Percentiles rank a stretch among this genome's conserved stretches.
Evolutionary conservation across 2,329 filamentous ascomycete species (phyloP).

Genomic region (Talaromyces sp.): DNA sequence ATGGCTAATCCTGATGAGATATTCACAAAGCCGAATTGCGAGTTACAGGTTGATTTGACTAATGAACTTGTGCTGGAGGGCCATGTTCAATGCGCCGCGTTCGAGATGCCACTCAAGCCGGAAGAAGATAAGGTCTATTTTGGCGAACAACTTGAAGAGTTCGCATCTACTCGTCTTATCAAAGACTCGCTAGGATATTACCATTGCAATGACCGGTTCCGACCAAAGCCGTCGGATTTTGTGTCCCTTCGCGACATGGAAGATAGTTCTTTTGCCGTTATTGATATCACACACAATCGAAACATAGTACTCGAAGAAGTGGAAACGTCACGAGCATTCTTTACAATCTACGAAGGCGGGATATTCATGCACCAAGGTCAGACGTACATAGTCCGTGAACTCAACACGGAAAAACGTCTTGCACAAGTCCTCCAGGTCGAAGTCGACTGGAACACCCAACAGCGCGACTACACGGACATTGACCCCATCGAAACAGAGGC

Average conservation of each 20-base stretch:
- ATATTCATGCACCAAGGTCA: conserved; percentile 97
- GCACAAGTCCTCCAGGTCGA: conserved; percentile 85
- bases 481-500: conserved; percentile 91
- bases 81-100: conserved; percentile 91
- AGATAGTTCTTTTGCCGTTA: conserved; percentile 89
- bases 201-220: conserved; percentile 84
- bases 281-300: conserved; percentile 75
- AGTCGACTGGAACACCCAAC: conserved; percentile 92
- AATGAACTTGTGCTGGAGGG: conserved; percentile 91
- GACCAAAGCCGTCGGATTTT: conserved; percentile 76
- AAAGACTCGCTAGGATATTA: conserved; percentile 78
- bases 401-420: conserved; percentile 74
- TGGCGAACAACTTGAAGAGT: conserved; percentile 66
- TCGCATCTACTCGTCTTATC: conserved; percentile 72
- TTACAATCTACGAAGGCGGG: conserved; percentile 93
- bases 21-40: conserved; percentile 82
- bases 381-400: conserved; percentile 87
- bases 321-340: conserved; percentile 92
- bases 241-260: conserved; percentile 87
- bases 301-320: conserved; percentile 91
- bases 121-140: conserved; percentile 76
- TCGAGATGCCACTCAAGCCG: conserved; percentile 88
- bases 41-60: conserved; percentile 84
- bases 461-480: conserved; percentile 90
- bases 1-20: conserved; percentile 96